Evolutionary conservation across 768 basidiomycete genomes (phyloP).

Genomic region (Epithele typhae): DNA sequence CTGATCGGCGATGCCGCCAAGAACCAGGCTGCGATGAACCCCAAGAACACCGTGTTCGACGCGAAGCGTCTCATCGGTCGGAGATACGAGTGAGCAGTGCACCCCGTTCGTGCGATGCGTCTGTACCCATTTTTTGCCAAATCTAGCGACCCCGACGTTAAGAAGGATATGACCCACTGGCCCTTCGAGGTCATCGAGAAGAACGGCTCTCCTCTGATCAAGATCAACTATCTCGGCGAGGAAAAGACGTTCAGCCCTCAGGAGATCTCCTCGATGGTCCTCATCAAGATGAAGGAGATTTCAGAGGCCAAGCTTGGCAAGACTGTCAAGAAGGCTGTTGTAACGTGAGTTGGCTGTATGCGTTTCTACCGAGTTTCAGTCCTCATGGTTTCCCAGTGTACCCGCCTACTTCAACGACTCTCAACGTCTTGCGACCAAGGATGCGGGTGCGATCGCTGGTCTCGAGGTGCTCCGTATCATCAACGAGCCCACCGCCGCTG

Average conservation of each 20-base stretch:
- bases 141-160: constrained; percentile 79
- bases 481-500: constrained; percentile 99
- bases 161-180: constrained; percentile 98
- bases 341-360: constrained; percentile 84
- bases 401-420: constrained; percentile 99
- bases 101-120: neutral
- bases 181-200: constrained; percentile 96
- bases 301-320: constrained; percentile 99
- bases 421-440: constrained; percentile 98
- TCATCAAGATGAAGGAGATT: constrained; percentile 99
- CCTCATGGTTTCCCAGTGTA: constrained; percentile 44
- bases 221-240: constrained; percentile 92
- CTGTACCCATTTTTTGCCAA: constrained; percentile 3
- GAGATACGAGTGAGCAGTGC: constrained; percentile 85
- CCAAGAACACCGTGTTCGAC: constrained; percentile 97
- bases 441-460: constrained; percentile 96
- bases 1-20: constrained; percentile 98
- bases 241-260: constrained; percentile 96
- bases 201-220: constrained; percentile 95
- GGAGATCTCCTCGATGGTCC: constrained; percentile 99
- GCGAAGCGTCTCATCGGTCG: constrained; percentile 99
- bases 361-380: too few species aligned
- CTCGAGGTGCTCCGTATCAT: constrained; percentile 99
- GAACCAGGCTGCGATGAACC: constrained; percentile 99
- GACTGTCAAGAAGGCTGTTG: constrained; percentile 97